Evolutionary conservation across 257 asterid genomes (phyloP).

Genomic region (Nicotiana tabacum): DNA sequence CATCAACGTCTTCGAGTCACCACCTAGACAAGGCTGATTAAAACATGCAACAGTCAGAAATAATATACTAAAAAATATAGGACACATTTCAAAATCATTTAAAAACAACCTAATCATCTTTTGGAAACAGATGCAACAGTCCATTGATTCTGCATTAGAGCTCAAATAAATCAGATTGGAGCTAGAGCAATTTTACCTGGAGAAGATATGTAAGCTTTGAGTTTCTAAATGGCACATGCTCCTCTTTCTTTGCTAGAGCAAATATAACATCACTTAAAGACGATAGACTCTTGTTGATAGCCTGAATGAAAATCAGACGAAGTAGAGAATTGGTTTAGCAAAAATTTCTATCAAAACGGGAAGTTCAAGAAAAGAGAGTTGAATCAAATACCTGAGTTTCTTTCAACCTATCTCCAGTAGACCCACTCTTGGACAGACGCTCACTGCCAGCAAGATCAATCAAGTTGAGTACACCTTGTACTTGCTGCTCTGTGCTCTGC

Average conservation of each 20-base stretch:
- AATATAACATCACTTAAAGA: constrained; percentile 94
- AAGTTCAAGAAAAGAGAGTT: background rate
- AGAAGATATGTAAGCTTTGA: constrained; percentile 97
- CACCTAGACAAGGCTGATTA: constrained; percentile 93
- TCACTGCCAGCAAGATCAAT: constrained; percentile 99
- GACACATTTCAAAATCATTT: background rate
- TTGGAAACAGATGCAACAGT: background rate
- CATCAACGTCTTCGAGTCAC: constrained; percentile 93
- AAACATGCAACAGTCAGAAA: constrained; percentile 10
- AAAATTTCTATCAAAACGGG: background rate
- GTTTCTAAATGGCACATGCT: constrained; percentile 89
- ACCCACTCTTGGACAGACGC: constrained; percentile 89
- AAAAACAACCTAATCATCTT: background rate
- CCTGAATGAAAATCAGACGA: constrained; percentile 34
- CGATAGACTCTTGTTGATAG: constrained; percentile 85
- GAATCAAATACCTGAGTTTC: constrained; percentile 76
- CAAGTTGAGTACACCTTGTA: constrained; percentile 79
- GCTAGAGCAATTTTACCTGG: constrained; percentile 49
- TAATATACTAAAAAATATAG: background rate
- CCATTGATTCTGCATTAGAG: background rate
- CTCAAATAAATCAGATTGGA: background rate
- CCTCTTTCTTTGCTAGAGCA: constrained; percentile 93
- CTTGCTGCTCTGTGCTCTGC: constrained; percentile 91
- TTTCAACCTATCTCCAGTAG: constrained; percentile 87
- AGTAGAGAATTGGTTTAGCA: background rate